Percentiles rank a stretch among this genome's conserved stretches.
Conservation (phyloP, 768 basidiomycete species). For the Xerocomus potaroensis region DNA sequence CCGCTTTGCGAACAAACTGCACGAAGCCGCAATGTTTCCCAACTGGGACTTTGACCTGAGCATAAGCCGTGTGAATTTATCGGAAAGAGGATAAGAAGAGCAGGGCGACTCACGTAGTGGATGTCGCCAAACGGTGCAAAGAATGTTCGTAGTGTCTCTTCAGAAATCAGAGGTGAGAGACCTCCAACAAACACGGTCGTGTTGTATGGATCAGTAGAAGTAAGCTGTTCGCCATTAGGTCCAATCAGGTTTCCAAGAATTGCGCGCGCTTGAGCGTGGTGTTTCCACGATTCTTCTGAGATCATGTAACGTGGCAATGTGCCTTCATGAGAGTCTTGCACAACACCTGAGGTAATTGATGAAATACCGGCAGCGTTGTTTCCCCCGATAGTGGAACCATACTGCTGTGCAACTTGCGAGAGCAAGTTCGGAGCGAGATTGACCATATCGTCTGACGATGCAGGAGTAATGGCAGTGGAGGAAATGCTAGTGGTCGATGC, state of each 20-base stretch:
- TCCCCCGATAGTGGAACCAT: constrained; percentile 33
- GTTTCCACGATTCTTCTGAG: constrained; percentile 78
- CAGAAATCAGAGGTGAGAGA: constrained; percentile 79
- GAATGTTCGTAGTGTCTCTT: constrained; percentile 87
- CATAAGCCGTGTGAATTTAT: constrained; percentile 5
- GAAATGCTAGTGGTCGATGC: constrained; percentile 42
- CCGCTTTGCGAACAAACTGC: constrained; percentile 87
- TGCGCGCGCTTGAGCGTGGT: constrained; percentile 77
- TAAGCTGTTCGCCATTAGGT: constrained; percentile 81
- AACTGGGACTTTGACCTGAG: constrained; percentile 90
- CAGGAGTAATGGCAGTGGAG: constrained; percentile 46
- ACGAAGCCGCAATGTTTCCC: constrained; percentile 97
- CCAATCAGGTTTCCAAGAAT: constrained; percentile 82
- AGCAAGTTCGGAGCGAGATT: constrained; percentile 43
- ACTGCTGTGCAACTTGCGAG: constrained; percentile 48
- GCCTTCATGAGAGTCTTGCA: constrained; percentile 41
- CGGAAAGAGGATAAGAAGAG: neutral
- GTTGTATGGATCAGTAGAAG: constrained; percentile 91
- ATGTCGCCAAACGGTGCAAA: constrained; percentile 93
- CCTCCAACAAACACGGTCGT: constrained; percentile 96
- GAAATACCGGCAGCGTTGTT: constrained; percentile 24
- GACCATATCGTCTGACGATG: constrained; percentile 51
- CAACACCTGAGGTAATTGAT: constrained; percentile 32
- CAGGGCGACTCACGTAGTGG: constrained; percentile 63
- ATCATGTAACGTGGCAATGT: constrained; percentile 52